Evolutionary conservation across 306 rosid genomes (phyloP).

Genomic region (Dicorynia guianensis): DNA sequence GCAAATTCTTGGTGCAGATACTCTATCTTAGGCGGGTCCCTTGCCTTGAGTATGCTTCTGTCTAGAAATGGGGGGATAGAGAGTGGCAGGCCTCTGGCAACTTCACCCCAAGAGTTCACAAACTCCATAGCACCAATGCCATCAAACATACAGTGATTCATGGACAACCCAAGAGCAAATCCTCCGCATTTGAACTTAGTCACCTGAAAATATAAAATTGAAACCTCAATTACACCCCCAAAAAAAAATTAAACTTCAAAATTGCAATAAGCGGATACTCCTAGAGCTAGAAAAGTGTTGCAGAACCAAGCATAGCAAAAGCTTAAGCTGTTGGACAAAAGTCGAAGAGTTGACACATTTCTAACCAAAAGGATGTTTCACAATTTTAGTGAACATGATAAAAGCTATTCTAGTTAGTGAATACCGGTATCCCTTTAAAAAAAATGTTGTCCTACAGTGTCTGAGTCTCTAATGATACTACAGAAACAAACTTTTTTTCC

Average conservation of each 20-base stretch:
- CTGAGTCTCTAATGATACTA: not conserved
- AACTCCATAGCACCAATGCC: slow-evolving; percentile 90
- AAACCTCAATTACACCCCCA: slow-evolving; percentile 5
- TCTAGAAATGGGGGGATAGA: slow-evolving; percentile 66
- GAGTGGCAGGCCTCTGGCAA: slow-evolving; percentile 72
- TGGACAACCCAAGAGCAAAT: slow-evolving; percentile 75
- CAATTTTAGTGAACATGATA: not conserved
- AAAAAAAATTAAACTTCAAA: not conserved
- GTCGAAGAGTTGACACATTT: too few species aligned
- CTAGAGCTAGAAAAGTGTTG: too few species aligned
- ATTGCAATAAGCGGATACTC: not conserved
- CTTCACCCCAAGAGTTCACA: slow-evolving; percentile 88
- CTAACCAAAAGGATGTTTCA: not conserved
- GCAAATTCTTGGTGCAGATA: slow-evolving; percentile 77
- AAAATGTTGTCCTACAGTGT: not conserved
- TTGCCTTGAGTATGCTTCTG: slow-evolving; percentile 67
- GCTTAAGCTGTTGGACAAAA: too few species aligned
- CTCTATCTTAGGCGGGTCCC: slow-evolving; percentile 67
- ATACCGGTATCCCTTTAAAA: not conserved
- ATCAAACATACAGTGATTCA: slow-evolving; percentile 91
- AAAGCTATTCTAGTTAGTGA: slow-evolving; percentile 7
- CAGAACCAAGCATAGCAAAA: too few species aligned
- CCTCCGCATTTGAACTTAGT: slow-evolving; percentile 94
- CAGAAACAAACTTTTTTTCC: not conserved
- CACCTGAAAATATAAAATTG: slow-evolving; percentile 58